Evolutionary conservation across 441 rosid species (phyloP).

Genomic region (Capsella rubella): DNA sequence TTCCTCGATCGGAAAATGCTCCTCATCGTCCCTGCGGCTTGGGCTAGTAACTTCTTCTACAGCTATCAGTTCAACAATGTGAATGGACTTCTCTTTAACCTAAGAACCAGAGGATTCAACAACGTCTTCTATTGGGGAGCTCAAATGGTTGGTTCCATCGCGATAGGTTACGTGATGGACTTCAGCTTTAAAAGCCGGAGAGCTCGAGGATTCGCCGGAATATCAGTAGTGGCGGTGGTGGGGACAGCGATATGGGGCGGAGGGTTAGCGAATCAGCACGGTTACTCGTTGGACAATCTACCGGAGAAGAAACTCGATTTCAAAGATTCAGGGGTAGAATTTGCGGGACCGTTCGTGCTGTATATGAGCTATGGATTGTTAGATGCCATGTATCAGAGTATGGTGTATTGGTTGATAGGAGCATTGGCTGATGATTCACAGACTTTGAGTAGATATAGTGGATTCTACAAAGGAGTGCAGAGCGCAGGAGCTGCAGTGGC

Average conservation of each 20-base stretch:
- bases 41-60: conserved; percentile 65
- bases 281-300: conserved; percentile 39
- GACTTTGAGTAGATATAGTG: conserved; percentile 61
- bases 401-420: conserved; percentile 68
- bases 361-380: conserved; percentile 59
- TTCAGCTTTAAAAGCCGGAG: conserved; percentile 57
- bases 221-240: conserved; percentile 46
- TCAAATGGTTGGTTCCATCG: conserved; percentile 48
- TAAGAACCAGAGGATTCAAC: conserved; percentile 59
- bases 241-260: conserved; percentile 60
- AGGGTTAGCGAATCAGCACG: conserved; percentile 54
- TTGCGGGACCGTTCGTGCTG: conserved; percentile 53
- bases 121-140: conserved; percentile 60
- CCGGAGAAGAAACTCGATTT: conserved; percentile 52
- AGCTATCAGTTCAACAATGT: conserved; percentile 62
- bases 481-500: conserved; percentile 63
- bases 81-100: conserved; percentile 50
- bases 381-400: conserved; percentile 65
- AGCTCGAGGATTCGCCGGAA: conserved; percentile 53
- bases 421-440: conserved; percentile 59
- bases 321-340: conserved; percentile 49
- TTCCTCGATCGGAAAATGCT: conserved; percentile 59
- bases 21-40: conserved; percentile 54
- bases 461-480: conserved; percentile 65
- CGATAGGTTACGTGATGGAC: conserved; percentile 53